Evolutionary conservation across 1,284 basidiomycete species (phyloP).

Genomic region (Papiliotrema nemorosa): DNA sequence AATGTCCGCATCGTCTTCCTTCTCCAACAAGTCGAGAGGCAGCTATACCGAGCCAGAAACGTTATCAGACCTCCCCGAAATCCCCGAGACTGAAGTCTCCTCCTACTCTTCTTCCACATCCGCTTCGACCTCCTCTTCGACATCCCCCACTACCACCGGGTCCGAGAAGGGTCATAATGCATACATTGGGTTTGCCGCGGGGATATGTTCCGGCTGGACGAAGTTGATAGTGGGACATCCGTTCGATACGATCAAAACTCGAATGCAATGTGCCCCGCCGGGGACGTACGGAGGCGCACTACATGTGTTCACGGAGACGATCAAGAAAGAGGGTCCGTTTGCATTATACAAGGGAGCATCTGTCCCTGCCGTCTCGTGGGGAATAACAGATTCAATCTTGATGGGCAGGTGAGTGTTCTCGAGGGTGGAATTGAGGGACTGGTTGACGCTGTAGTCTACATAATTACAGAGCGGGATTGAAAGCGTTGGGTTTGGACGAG

Average conservation of each 20-base stretch:
- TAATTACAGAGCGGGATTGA: slow-evolving; percentile 45
- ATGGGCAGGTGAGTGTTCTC: slow-evolving; percentile 43
- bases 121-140: too few species aligned
- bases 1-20: too few species aligned
- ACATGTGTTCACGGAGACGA: slow-evolving; percentile 40
- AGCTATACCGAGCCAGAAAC: slow-evolving; percentile 1
- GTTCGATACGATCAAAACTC: slow-evolving; percentile 43
- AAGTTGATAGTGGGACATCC: slow-evolving; percentile 43
- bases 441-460: slow-evolving; percentile 38
- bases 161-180: slow-evolving; percentile 25
- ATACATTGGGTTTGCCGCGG: slow-evolving; percentile 46
- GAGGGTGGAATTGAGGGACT: neutral
- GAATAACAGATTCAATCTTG: slow-evolving; percentile 47
- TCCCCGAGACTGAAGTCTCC: slow-evolving; percentile 1
- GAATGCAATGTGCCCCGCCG: slow-evolving; percentile 46
- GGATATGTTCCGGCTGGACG: slow-evolving; percentile 40
- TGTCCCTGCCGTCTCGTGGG: slow-evolving; percentile 48
- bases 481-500: slow-evolving; percentile 41
- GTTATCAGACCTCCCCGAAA: slow-evolving; percentile 1
- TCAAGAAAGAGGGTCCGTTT: slow-evolving; percentile 38
- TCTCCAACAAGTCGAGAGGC: too few species aligned
- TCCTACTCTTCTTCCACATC: neutral
- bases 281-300: slow-evolving; percentile 44
- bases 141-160: too few species aligned
- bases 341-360: slow-evolving; percentile 50